phyloP scores from a whole-genome alignment of 2,329 filamentous ascomycete species.

The Exophiala bonariae region DNA sequence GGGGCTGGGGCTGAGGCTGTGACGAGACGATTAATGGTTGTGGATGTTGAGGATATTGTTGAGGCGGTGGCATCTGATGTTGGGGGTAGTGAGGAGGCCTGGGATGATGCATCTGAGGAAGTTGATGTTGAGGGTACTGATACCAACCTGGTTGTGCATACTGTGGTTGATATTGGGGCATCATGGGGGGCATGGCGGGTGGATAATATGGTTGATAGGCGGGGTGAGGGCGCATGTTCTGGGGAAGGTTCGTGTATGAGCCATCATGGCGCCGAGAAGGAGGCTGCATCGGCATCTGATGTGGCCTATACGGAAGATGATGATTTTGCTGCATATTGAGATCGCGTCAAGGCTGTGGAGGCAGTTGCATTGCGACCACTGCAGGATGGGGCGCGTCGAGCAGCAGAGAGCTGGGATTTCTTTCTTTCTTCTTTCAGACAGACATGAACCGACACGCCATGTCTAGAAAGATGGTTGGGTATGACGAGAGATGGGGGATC shows the following conservation, averaged over 20 bases:
- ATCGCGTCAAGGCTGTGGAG: constrained; percentile 19
- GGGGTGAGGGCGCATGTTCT: constrained; percentile 58
- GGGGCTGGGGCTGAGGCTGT: constrained; percentile 24
- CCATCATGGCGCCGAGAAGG: constrained; percentile 48
- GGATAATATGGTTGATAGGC: constrained; percentile 58
- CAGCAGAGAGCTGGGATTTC: constrained; percentile 2
- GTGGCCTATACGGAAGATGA: constrained; percentile 41
- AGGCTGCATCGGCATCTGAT: constrained; percentile 48
- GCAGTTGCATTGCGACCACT: constrained; percentile 7
- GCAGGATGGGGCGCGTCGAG: constrained; percentile 11
- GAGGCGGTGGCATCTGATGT: constrained; percentile 42
- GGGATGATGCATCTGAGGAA: constrained; percentile 40
- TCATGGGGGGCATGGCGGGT: constrained; percentile 57
- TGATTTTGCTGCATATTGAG: constrained; percentile 34
- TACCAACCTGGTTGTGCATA: constrained; percentile 47
- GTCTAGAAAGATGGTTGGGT: not conserved
- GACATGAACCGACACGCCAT: constrained; percentile 9
- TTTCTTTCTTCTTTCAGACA: constrained; percentile 10
- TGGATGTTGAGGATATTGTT: constrained; percentile 35
- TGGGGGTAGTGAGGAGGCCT: constrained; percentile 44
- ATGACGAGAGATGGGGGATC: no score
- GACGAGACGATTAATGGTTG: constrained; percentile 20
- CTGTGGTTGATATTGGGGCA: constrained; percentile 46
- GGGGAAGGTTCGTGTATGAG: constrained; percentile 42
- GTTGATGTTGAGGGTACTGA: constrained; percentile 41